Evolutionary conservation across 148 eudicot species (phyloP).

Genomic region (Nyssa sinensis): DNA sequence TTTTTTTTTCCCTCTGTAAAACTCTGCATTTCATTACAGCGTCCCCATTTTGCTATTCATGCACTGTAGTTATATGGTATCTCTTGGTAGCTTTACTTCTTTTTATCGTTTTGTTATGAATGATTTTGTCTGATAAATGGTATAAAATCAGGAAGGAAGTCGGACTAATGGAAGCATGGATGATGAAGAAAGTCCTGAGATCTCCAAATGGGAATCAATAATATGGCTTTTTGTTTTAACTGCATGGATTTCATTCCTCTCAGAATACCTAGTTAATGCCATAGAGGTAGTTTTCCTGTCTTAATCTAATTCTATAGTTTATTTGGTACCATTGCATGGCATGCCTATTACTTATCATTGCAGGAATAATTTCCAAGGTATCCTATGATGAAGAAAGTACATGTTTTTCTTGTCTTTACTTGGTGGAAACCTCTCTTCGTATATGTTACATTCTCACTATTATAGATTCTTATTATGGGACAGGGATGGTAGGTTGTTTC

Average conservation of each 20-base stretch:
- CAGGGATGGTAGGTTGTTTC: not conserved
- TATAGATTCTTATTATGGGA: not conserved
- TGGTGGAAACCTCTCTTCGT: not conserved
- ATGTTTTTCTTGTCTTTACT: too few relatives aligned
- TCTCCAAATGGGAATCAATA: slow-evolving; percentile 44
- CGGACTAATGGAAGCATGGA: slow-evolving; percentile 14
- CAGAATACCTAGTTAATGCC: slow-evolving; percentile 47
- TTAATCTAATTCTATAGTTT: not conserved
- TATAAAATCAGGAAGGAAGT: slow-evolving; percentile 22
- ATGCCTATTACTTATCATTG: not conserved
- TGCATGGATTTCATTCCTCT: slow-evolving; percentile 35
- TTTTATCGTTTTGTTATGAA: not conserved
- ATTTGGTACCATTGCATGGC: not conserved
- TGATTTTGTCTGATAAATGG: not conserved
- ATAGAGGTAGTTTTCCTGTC: slow-evolving; percentile 31
- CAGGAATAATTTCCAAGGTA: not conserved
- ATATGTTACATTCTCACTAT: not conserved
- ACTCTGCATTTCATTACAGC: not conserved
- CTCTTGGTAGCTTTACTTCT: too few relatives aligned
- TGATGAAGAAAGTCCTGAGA: slow-evolving; percentile 38
- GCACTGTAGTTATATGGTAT: too few relatives aligned
- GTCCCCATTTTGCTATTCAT: too few relatives aligned
- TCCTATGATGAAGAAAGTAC: not conserved
- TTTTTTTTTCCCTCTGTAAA: not conserved
- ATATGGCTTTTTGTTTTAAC: slow-evolving; percentile 43